Evolutionary conservation across 805 yeast genomes (phyloP).

Genomic region (Barnettozyma sp.): DNA sequence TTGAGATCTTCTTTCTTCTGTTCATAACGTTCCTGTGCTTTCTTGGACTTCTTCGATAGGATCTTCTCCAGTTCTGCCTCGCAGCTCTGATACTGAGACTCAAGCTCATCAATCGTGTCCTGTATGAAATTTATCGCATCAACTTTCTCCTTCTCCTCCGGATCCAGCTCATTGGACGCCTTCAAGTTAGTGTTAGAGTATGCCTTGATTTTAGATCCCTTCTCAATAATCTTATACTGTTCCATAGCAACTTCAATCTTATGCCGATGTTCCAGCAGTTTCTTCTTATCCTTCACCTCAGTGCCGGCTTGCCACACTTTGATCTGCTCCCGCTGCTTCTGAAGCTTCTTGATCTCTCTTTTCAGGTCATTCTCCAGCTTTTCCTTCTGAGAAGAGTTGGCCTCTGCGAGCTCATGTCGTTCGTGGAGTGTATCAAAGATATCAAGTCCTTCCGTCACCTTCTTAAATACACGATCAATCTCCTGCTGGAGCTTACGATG

Average conservation of each 20-base stretch:
- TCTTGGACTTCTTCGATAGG: conserved; percentile 49
- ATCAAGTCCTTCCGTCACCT: conserved; percentile 83
- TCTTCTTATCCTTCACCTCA: conserved; percentile 84
- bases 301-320: conserved; percentile 89
- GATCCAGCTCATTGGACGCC: conserved; percentile 53
- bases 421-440: conserved; percentile 82
- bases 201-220: conserved; percentile 87
- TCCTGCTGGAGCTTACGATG: conserved; percentile 38
- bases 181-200: conserved; percentile 88
- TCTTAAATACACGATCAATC: conserved; percentile 83
- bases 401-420: conserved; percentile 64
- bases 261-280: conserved; percentile 66
- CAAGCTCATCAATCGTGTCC: conserved; percentile 69
- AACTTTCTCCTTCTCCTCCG: conserved; percentile 70
- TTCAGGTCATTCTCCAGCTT: conserved; percentile 87
- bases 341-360: conserved; percentile 90
- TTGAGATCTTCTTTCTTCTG: conserved; percentile 56
- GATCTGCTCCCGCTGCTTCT: conserved; percentile 88
- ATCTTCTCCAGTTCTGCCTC: conserved; percentile 65
- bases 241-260: conserved; percentile 82
- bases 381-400: conserved; percentile 81
- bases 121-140: conserved; percentile 67
- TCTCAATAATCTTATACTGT: conserved; percentile 88
- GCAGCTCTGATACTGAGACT: conserved; percentile 66
- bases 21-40: conserved; percentile 43